Evolutionary conservation across 2,329 filamentous ascomycete species (phyloP).

Genomic region (Penicillium capsulatum): DNA sequence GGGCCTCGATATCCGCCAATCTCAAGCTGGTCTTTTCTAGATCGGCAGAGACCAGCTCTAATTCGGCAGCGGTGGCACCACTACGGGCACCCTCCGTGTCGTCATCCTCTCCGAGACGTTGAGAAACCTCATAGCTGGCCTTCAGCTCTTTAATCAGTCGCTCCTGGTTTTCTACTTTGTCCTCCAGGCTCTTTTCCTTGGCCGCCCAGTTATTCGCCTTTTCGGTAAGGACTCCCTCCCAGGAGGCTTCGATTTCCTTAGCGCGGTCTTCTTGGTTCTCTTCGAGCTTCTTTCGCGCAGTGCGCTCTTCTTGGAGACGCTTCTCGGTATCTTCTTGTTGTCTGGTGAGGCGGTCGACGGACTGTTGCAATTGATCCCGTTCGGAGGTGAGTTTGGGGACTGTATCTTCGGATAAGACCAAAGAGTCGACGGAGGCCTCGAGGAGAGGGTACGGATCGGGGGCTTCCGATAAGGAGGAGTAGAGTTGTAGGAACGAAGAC

Average conservation of each 20-base stretch:
- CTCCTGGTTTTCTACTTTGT: slow-evolving; percentile 93
- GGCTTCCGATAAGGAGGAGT: slow-evolving; percentile 88
- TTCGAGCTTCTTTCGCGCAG: slow-evolving; percentile 69
- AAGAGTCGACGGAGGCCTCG: slow-evolving; percentile 91
- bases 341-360: slow-evolving; percentile 66
- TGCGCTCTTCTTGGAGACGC: slow-evolving; percentile 72
- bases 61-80: slow-evolving; percentile 76
- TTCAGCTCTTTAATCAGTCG: slow-evolving; percentile 89
- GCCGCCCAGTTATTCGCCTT: slow-evolving; percentile 95
- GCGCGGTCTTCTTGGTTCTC: slow-evolving; percentile 71
- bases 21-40: slow-evolving; percentile 82
- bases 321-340: slow-evolving; percentile 81
- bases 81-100: slow-evolving; percentile 59
- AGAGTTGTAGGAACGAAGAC: slow-evolving; percentile 86
- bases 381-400: slow-evolving; percentile 84
- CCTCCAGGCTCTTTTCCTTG: slow-evolving; percentile 84
- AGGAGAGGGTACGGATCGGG: slow-evolving; percentile 95
- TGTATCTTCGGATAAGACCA: slow-evolving; percentile 87
- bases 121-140: slow-evolving; percentile 93
- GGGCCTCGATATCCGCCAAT: slow-evolving; percentile 83
- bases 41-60: slow-evolving; percentile 90
- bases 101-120: slow-evolving; percentile 72
- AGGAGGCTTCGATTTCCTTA: slow-evolving; percentile 85
- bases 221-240: slow-evolving; percentile 84
- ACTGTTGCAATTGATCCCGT: slow-evolving; percentile 80